Base-by-base conservation (phyloP, 345 rosid species). In the Moricandia moricandioides region DNA sequence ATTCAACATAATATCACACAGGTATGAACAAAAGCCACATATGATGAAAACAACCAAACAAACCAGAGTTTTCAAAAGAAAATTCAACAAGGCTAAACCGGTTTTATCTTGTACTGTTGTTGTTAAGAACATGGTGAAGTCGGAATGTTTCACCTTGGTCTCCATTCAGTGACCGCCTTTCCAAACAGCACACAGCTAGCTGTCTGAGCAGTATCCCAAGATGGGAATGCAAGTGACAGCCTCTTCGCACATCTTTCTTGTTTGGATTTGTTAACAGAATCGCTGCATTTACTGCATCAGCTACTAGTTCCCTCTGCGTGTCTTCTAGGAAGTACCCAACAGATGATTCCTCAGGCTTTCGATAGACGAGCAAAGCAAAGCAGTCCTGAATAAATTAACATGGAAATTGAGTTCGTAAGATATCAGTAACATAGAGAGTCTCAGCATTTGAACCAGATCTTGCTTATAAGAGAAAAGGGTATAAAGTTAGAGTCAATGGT, bases 141-240 rank as follows among this genome's bases (percentile, higher is more conserved):
- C 75, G 82, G 83, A 94, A 94, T 55, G 85, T 80, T 81, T 94
- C 96, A 10, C 98, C 98, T 65, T 94, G 89, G 71, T 85, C 85
- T 8, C 95, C 97, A 61, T 84, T 87, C 73, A 88, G 69, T 18
- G 87, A 77, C 85, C 96, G 82, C 73, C 84, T 83, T 80, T 92
- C 97, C 70, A 84, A 67, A 80, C 88, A 88, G 83, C 98, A 92
- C 30, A 87, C 90, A 4, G 88, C 87, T 21, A 95, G 85, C 69
- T 95, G 99, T 75, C 97, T 78, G 10, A 92, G 87, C 71, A 92
- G 80, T 83, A 84, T 84, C 82, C 92, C 97, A 6, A 95, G 90
- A 74, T 79, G 79, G 2, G 96, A 88, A 62, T 81, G 86, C 76
- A 86, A 62, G 85, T 87, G 83, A 67, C 85, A 78, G 49, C 16